Evolutionary conservation across 2,329 filamentous ascomycete genomes (phyloP).

Genomic region (Pseudogymnoascus sp.): DNA sequence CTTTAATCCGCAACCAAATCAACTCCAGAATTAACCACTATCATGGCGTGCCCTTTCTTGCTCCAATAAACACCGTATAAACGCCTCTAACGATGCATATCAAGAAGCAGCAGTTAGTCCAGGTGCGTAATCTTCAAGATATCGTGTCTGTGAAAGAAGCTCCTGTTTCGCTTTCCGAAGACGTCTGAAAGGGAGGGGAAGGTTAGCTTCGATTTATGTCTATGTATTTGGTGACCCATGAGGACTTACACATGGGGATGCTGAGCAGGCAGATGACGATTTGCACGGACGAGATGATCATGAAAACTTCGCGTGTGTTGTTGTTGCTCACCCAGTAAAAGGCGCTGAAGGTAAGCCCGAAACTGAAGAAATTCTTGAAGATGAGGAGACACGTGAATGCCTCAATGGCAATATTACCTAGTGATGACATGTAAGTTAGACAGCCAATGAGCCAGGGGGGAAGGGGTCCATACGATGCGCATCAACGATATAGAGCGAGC

Average conservation of each 20-base stretch:
- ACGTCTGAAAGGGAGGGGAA: constrained; percentile 47
- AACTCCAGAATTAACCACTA: not conserved
- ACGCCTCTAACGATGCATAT: not conserved
- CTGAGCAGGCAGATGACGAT: constrained; percentile 67
- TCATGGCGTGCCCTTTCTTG: not conserved
- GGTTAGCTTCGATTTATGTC: constrained; percentile 14
- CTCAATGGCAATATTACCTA: constrained; percentile 77
- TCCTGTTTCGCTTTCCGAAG: constrained; percentile 69
- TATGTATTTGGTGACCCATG: not conserved
- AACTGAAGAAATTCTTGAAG: constrained; percentile 93
- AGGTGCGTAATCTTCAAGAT: constrained; percentile 40
- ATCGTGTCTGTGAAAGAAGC: constrained; percentile 69
- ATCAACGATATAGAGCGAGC: constrained; percentile 83
- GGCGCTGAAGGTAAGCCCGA: constrained; percentile 73
- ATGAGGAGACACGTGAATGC: constrained; percentile 84
- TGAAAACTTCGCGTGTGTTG: constrained; percentile 57
- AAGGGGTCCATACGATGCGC: constrained; percentile 63
- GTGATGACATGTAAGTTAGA: not conserved
- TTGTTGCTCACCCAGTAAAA: constrained; percentile 67
- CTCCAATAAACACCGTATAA: not conserved
- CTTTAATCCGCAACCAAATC: not conserved
- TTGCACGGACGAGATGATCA: constrained; percentile 68
- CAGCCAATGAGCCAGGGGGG: not conserved
- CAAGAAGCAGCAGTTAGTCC: not conserved
- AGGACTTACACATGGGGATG: constrained; percentile 66